Percentiles rank a stretch among this genome's conserved stretches.
Conservation (phyloP, 805 yeast species). For the Starmerella tilneyi region DNA sequence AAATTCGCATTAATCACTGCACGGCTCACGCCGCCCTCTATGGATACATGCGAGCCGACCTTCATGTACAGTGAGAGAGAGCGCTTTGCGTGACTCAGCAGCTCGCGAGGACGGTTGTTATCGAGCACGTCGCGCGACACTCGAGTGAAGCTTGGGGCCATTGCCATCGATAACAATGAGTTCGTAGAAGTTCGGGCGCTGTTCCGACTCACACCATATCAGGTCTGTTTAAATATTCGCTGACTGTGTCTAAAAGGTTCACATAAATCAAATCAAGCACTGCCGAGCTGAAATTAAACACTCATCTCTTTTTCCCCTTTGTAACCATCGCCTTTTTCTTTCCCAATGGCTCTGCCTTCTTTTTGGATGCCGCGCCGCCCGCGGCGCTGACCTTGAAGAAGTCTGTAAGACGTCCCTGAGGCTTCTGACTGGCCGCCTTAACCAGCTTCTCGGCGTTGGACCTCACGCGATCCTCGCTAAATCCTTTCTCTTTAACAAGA, state of each 20-base stretch:
- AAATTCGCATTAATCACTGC: conserved; percentile 50
- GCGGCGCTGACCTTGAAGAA: conserved; percentile 53
- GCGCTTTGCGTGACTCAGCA: no score
- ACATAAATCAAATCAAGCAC: neutral
- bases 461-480: conserved; percentile 82
- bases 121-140: no score
- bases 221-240: no score
- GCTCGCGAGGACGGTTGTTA: no score
- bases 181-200: no score
- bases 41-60: conserved; percentile 84
- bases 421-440: conserved; percentile 73
- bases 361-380: neutral
- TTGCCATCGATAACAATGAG: no score
- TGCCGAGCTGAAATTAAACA: neutral
- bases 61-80: no score
- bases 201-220: no score
- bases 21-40: conserved; percentile 67
- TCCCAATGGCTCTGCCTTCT: conserved; percentile 3
- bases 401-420: conserved; percentile 87
- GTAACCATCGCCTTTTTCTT: conserved; percentile 10
- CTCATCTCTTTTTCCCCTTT: conserved; percentile 8
- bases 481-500: conserved; percentile 80
- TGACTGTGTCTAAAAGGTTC: neutral
- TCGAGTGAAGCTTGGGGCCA: no score
- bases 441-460: conserved; percentile 76